Base-by-base conservation (phyloP, 139 green algal genomes). In the Coelastrella sp. region DNA sequence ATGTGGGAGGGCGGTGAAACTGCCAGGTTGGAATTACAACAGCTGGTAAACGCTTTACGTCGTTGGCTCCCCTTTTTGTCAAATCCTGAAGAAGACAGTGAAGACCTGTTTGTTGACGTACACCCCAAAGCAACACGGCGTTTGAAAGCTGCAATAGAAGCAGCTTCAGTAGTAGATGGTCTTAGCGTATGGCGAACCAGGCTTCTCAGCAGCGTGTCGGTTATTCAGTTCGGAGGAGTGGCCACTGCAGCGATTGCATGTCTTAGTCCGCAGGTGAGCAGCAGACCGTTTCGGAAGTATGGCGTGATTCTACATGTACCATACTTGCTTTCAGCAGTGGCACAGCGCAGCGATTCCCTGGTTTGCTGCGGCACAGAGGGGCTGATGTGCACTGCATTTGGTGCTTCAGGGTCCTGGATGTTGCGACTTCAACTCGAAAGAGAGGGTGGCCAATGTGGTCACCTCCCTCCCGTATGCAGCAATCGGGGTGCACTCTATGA, bases 401-500 rank as follows among this genome's bases (percentile, higher is more conserved):
- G 71, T 13, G 11, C 32, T 68, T 23, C 79, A 85, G 79, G 79
- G 90, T 0, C 88, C 90, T 2, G 90, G 90, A 19, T 85, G 67
- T n/a, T 89, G 87, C 23, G 93, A 96, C 57, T 82, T 89, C 41
- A 95, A 91, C 38, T 64, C n/a, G 21, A 62, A 41, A 7, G 91
- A 96, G 84, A 83, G 93, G 2, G 71, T 78, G 21, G 83, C 87
- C 30, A 96, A 96, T 74, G 82, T 96, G 3, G 23, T 91, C 11
- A 96, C 93, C 0, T 94, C 88, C 0, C 75, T 94, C 45, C 93
- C 93, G 1, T 96, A 93, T 72, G 17, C 92, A 35, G 67, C 51
- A 5, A 75, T 94, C 0, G 93, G 93, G 35, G 50, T 88, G 41
- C 79, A 94, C 48, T 91, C 91, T 27, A 79, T 94, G 21, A 79